Evolutionary conservation across 2,329 filamentous ascomycete species (phyloP).

Genomic region (Cladosporium sp.): DNA sequence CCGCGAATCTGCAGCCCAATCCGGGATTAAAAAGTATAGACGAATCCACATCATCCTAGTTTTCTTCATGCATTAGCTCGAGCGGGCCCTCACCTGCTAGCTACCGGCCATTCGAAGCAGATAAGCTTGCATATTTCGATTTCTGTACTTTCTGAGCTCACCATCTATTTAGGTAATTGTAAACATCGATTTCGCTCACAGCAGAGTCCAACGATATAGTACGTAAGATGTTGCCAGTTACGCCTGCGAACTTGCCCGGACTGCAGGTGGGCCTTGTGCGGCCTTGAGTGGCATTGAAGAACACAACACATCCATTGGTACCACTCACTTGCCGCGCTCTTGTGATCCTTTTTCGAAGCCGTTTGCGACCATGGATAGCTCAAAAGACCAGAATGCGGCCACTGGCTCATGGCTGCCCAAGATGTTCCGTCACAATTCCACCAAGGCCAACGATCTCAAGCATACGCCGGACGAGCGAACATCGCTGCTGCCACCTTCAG

Average conservation of each 20-base stretch:
- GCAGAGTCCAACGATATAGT: background rate
- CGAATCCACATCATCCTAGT: background rate
- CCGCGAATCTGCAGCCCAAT: background rate
- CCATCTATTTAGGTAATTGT: constrained; percentile 15
- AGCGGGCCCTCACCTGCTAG: background rate
- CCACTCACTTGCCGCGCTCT: too few relatives aligned
- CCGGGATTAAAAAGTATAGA: background rate
- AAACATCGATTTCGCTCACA: background rate
- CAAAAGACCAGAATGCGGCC: background rate
- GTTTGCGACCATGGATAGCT: background rate
- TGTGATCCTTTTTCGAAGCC: background rate
- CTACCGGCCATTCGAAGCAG: background rate
- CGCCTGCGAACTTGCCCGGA: background rate
- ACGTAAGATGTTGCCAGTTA: background rate
- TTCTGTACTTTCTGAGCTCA: background rate
- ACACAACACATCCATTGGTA: background rate
- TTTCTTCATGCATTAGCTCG: background rate
- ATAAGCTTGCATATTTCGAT: constrained; percentile 1
- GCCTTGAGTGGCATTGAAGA: background rate
- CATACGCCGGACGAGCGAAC: constrained; percentile 37
- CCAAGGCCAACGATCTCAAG: background rate
- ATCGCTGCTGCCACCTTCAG: constrained; percentile 35
- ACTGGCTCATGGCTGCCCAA: background rate
- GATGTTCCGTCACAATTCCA: background rate
- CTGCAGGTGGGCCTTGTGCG: background rate